Percentiles rank a stretch among this genome's conserved stretches.
Conservation (phyloP, 2,329 filamentous ascomycete genomes). For the Cladosporium sp. region DNA sequence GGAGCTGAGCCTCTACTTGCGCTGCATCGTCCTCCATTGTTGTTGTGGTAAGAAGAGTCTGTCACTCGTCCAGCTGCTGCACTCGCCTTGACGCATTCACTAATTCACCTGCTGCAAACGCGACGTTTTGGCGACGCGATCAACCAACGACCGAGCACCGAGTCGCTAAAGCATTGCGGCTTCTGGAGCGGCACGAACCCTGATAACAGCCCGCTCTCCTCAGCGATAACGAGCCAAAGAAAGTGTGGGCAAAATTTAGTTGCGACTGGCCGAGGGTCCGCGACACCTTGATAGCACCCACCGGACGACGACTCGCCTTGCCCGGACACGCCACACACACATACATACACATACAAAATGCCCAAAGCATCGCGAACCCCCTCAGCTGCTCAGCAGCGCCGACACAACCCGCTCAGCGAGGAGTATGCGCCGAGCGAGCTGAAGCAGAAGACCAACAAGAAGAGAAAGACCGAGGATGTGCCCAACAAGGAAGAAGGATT, state of each 20-base stretch:
- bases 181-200: neutral
- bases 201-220: conserved; percentile 9
- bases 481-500: conserved; percentile 64
- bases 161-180: neutral
- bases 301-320: neutral
- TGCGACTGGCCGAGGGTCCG: conserved; percentile 4
- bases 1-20: neutral
- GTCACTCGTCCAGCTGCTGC: neutral
- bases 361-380: conserved; percentile 67
- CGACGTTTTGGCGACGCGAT: neutral
- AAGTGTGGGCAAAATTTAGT: conserved; percentile 14
- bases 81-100: neutral
- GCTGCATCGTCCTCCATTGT: neutral
- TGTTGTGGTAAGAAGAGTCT: too few relatives aligned
- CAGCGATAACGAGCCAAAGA: conserved; percentile 7
- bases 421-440: conserved; percentile 74
- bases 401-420: conserved; percentile 89
- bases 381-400: conserved; percentile 54
- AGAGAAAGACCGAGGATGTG: conserved; percentile 59
- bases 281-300: neutral
- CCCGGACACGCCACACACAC: neutral
- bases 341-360: conserved; percentile 53
- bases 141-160: neutral
- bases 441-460: conserved; percentile 67
- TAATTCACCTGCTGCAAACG: neutral